Evolutionary conservation across 306 rosid species (phyloP), one percentile per base, ranked within the genome.

Genomic region (Fragaria vesca): DNA sequence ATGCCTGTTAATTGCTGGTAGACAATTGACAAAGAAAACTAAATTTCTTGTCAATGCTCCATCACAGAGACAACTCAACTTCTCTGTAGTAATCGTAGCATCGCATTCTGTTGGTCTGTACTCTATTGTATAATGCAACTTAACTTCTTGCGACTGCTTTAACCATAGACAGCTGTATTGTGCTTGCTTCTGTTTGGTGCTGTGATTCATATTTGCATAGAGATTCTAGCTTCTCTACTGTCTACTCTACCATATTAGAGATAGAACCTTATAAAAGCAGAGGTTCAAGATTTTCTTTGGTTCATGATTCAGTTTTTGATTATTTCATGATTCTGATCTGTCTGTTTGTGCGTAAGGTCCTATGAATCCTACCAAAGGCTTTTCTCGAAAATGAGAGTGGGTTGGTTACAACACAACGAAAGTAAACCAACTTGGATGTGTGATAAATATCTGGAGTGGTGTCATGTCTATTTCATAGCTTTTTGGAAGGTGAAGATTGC

Each of bases 401-500:
- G 18, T 60, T 60, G 16, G 66, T 9, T 26, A 52, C 12, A 26
- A 0, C 20, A 62, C 17, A 57, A 7, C 1, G 38, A 62, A 60
- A 60, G 36, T 4, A 4, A 48, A 71, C 74, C 75, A 48, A 48
- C 75, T 48, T 71, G 26, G 57, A 69, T 46, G 21, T 26, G 74
- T 46, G 40, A 45, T 12, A 36, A 60, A 60, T 45, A 43, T 60
- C 20, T 52, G 2, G 20, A 52, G 8, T 17, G 21, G 21, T 17
- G 21, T 52, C 60, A 52, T 55, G 13, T 55, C 60, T 7, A 54
- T 55, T 55, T 55, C 61, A 55, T 20, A 20, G 66, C 78, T 46
- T 63, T 52, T 20, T 65, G 45, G 74, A 18, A 72, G 73, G 69
- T 71, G 47, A 2, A 32, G 16, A 11, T 65, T 71, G 74, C 78